Percentiles rank a stretch among this genome's conserved stretches.
Evolutionary conservation across 2,329 filamentous ascomycete species (phyloP).

Genomic region (Leptographium flavum): DNA sequence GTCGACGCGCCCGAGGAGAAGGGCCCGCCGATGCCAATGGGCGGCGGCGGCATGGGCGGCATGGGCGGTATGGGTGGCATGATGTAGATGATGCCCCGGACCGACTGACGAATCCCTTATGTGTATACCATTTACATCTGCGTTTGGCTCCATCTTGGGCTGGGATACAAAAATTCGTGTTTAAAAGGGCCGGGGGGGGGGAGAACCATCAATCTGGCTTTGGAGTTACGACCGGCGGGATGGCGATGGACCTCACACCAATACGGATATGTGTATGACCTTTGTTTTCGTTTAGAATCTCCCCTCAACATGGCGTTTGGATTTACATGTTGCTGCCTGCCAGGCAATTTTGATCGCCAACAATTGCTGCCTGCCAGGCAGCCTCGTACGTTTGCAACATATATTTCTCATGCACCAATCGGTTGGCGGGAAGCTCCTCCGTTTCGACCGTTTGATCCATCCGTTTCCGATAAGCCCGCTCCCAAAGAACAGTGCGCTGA

Average conservation of each 20-base stretch:
- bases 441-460: not conserved
- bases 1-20: constrained; percentile 95
- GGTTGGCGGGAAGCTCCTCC: not conserved
- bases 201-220: constrained; percentile 4
- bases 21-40: constrained; percentile 42
- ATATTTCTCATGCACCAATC: too few relatives aligned
- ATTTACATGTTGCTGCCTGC: too few relatives aligned
- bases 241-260: not conserved
- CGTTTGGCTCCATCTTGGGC: not conserved
- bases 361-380: too few relatives aligned
- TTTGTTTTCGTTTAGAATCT: constrained; percentile 1
- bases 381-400: too few relatives aligned
- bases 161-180: not conserved
- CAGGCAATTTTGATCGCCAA: too few relatives aligned
- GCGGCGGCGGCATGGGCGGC: constrained; percentile 50
- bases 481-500: not conserved
- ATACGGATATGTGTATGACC: not conserved
- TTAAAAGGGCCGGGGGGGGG: not conserved
- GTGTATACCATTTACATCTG: not conserved
- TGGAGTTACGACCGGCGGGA: constrained; percentile 6
- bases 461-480: not conserved
- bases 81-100: constrained; percentile 32
- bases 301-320: not conserved
- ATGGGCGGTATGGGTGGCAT: constrained; percentile 42
- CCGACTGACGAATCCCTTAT: not conserved